Conservation (phyloP, 495 filamentous ascomycete species). For the Aspergillus cavernicola region DNA sequence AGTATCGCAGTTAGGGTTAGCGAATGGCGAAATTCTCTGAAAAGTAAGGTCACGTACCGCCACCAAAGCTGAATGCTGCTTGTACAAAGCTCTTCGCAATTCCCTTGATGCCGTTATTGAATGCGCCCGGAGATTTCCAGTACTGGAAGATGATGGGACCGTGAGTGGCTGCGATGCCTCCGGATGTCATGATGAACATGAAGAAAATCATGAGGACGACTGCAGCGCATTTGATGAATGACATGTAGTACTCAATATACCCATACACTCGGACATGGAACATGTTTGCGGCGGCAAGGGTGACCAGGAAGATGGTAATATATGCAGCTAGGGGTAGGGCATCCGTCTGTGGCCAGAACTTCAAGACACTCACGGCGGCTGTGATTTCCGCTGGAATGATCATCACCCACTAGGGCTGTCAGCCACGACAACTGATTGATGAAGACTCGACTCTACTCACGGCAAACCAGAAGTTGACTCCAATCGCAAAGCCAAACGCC, state of each 20-base stretch:
- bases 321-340: constrained; percentile 24
- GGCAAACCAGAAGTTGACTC: constrained; percentile 32
- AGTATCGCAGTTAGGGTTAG: not conserved
- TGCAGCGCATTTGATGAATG: constrained; percentile 25
- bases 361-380: constrained; percentile 24
- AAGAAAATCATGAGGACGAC: constrained; percentile 29
- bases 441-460: constrained; percentile 14
- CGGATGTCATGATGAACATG: constrained; percentile 33
- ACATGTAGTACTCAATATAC: constrained; percentile 29
- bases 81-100: constrained; percentile 30
- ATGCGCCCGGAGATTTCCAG: constrained; percentile 27
- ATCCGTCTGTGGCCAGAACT: constrained; percentile 27
- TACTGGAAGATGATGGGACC: constrained; percentile 27
- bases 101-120: constrained; percentile 32
- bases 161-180: constrained; percentile 25
- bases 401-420: constrained; percentile 25
- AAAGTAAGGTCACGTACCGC: constrained; percentile 4
- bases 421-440: not conserved
- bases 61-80: constrained; percentile 29
- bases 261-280: constrained; percentile 27
- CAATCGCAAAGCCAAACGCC: constrained; percentile 28
- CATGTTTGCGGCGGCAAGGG: constrained; percentile 19
- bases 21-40: not conserved
- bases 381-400: constrained; percentile 31
- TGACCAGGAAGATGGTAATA: constrained; percentile 26